Evolutionary conservation across 2,329 filamentous ascomycete genomes (phyloP), one percentile per base, ranked within the genome.

Genomic region (Aaosphaeria arxii): DNA sequence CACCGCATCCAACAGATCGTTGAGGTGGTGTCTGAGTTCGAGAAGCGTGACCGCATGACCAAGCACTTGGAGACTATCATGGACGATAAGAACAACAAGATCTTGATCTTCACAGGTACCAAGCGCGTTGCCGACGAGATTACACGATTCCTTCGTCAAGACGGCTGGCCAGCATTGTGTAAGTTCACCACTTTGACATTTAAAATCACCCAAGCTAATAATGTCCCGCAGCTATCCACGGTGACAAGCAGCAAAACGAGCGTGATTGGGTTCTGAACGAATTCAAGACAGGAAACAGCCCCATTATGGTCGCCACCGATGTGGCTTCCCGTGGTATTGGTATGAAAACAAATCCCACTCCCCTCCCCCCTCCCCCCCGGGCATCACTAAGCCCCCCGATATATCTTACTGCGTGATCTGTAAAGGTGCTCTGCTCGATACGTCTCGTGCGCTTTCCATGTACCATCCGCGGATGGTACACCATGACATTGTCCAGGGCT

Each of bases 281-380:
- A 75, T 99, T 99, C 85, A 99, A 97, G 86, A 89, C 89, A 58
- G 91, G 91, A 77, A 96, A 97, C 82, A 96, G 91, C 79, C 94
- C 94, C 71, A 95, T 99, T 85, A 96, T 99, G 91, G 94, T 99
- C 79, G 94, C 94, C 78, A 99, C 94, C 60, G 94, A 97, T 71
- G 94, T 99, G 77, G 94, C 94, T 78, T 97, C 94, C 71, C 94
- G 94, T 91, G 94, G 94, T 90, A 96, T 99, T 78, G 94, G 94
- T 96, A 95, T 95, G 91, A 92, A 88, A 84, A 78, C 81, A 77
- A 77, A 76, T 73, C 74, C 77, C 70, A 73, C 74, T 67, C 67
- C 63, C 66, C 66, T 58, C 54, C 56, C 62, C 64, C 60, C 57
- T 54, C 59, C 55, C 66, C 55, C 73, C 62, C 56, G 53, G 55